phyloP scores from a whole-genome alignment of 768 basidiomycete genomes.

The Auricularia sp. region DNA sequence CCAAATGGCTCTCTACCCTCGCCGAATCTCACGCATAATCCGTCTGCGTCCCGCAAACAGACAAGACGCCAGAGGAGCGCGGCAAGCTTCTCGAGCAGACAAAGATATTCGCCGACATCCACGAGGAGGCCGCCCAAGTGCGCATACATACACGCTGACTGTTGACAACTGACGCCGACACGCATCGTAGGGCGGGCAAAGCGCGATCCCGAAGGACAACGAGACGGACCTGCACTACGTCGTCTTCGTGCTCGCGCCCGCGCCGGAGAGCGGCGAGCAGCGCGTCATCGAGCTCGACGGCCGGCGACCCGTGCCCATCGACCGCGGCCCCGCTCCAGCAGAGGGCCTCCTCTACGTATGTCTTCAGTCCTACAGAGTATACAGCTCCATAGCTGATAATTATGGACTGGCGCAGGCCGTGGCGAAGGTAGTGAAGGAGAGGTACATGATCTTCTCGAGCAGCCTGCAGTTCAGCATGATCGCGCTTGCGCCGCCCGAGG shows the following conservation, averaged over 20 bases:
- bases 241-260: slow-evolving; percentile 67
- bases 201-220: slow-evolving; percentile 44
- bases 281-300: slow-evolving; percentile 83
- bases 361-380: slow-evolving; percentile 11
- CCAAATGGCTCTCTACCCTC: too few species aligned
- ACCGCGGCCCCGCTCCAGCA: slow-evolving; percentile 54
- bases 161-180: not conserved
- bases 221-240: slow-evolving; percentile 80
- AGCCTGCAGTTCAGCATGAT: slow-evolving; percentile 61
- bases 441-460: slow-evolving; percentile 43
- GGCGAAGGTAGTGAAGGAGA: slow-evolving; percentile 48
- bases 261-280: slow-evolving; percentile 16
- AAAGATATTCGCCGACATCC: slow-evolving; percentile 66
- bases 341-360: slow-evolving; percentile 36
- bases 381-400: not conserved
- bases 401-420: slow-evolving; percentile 38
- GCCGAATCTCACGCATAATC: not conserved
- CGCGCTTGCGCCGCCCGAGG: slow-evolving; percentile 32
- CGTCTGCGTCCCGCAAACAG: slow-evolving; percentile 23
- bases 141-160: not conserved
- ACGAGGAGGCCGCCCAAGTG: slow-evolving; percentile 45
- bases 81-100: slow-evolving; percentile 68
- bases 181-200: not conserved
- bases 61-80: slow-evolving; percentile 60
- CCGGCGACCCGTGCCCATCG: slow-evolving; percentile 63